Evolutionary conservation across 345 rosid genomes (phyloP), one percentile per base, ranked within the genome.

Genomic region (Syzygium grande): DNA sequence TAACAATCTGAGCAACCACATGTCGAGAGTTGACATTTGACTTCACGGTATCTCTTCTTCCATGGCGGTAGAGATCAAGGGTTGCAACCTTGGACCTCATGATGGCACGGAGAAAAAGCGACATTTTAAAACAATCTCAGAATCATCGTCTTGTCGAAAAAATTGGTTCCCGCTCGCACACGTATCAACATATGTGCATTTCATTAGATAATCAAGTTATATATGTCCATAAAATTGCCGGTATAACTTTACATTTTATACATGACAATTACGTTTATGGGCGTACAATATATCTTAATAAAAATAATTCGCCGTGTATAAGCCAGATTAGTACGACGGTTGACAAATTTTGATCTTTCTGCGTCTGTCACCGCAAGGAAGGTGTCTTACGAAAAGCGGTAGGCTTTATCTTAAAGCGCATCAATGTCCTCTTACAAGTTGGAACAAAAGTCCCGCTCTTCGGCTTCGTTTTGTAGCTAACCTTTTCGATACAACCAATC

Each of bases 361-460:
- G 22, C 79, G 11, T 38, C 2, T 68, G 23, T 68, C 79, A 30
- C 46, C 7, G 22, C 43, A 16, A 34, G 0, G 6, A 34, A 0
- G 12, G 0, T 17, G 46, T 68, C 79, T 68, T 16, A 17, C 2
- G 12, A 0, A 68, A 68, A 30, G 46, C 79, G 23, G 10, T 0
- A 16, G 79, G 46, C 79, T 30, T 30, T 68, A 30, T 68, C 43
- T 30, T 68, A 43, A 65, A 65, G 78, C 16, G 43, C 78, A 30
- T 65, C 41, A 16, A 65, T 65, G 21, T 10, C 38, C 38, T 2
- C 23, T 65, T 30, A 9, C 5, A 9, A 65, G 23, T 65, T 30
- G 78, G 78, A 65, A 30, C 1, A 30, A 10, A 55, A 55, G 25
- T 55, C 59, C 25, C 8, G 43, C 78, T 16, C 43, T 65, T 65